Conservation (phyloP, 2,329 filamentous ascomycete species). For the Trichoderma sp. region DNA sequence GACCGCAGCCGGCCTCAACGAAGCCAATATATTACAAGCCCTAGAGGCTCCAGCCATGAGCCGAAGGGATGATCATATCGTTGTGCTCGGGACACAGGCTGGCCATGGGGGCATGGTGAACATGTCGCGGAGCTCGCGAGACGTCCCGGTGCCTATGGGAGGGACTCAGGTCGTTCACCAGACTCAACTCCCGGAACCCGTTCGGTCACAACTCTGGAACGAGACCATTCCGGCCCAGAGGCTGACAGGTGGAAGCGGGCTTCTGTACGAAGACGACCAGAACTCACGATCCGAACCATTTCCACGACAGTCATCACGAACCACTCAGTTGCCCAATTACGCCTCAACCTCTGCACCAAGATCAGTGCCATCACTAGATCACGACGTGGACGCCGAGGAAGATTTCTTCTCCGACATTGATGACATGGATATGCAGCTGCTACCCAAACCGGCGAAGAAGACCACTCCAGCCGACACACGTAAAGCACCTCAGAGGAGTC, state of each 20-base stretch:
- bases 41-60: conserved; percentile 26
- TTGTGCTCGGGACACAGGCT: conserved; percentile 52
- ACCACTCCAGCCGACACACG: conserved; percentile 18
- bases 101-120: conserved; percentile 37
- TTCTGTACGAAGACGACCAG: conserved; percentile 35
- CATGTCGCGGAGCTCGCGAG: conserved; percentile 41
- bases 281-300: conserved; percentile 34
- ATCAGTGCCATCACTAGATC: conserved; percentile 24
- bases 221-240: conserved; percentile 32
- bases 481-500: conserved; percentile 19
- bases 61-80: conserved; percentile 31
- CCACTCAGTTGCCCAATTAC: conserved; percentile 5
- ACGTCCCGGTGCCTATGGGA: conserved; percentile 39
- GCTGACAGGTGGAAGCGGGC: conserved; percentile 31
- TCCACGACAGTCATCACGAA: conserved; percentile 33
- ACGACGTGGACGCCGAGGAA: conserved; percentile 35
- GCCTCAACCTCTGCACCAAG: background rate
- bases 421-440: conserved; percentile 34
- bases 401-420: conserved; percentile 40
- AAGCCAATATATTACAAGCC: conserved; percentile 44
- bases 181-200: conserved; percentile 49
- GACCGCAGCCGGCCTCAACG: conserved; percentile 50
- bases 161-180: conserved; percentile 55
- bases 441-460: conserved; percentile 26
- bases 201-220: conserved; percentile 34